A percentile compares a stretch with the other conserved stretches of the same genome.
Conservation (phyloP, 73 alveolate genomes). For the Paraurostyla sp. region DNA sequence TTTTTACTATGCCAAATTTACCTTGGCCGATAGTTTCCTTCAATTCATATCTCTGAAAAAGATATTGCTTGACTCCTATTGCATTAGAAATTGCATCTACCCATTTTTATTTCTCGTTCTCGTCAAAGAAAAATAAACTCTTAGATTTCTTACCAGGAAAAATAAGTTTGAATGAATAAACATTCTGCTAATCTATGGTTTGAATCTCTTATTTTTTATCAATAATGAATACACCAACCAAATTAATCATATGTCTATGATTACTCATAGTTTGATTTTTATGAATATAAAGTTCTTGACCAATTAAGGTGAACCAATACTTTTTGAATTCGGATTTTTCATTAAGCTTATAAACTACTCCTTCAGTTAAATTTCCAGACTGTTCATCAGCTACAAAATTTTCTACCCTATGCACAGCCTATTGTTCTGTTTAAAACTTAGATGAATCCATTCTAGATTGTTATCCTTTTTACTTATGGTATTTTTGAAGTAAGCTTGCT, state of each 20-base stretch:
- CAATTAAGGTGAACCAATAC: constrained; percentile 20
- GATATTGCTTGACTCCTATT: constrained; percentile 80
- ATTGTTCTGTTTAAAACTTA: too few species aligned
- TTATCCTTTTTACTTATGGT: too few species aligned
- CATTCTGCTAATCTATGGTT: constrained; percentile 55
- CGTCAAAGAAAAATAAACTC: constrained; percentile 72
- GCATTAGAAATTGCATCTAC: constrained; percentile 78
- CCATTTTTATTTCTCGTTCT: constrained; percentile 83
- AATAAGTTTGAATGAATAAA: constrained; percentile 76
- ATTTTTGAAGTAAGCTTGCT: too few species aligned
- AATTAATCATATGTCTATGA: constrained; percentile 65
- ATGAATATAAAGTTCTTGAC: constrained; percentile 8
- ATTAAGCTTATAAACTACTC: constrained; percentile 18
- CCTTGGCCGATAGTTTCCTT: constrained; percentile 75
- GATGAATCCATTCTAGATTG: too few species aligned
- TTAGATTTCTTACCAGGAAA: constrained; percentile 75
- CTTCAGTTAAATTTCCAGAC: too few species aligned
- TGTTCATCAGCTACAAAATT: too few species aligned
- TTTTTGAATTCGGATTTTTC: constrained; percentile 33
- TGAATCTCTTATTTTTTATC: constrained; percentile 76
- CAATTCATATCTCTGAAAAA: constrained; percentile 81
- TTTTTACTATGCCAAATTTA: constrained; percentile 45
- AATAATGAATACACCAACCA: constrained; percentile 75
- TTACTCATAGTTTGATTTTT: not conserved
- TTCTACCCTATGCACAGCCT: too few species aligned